Base-by-base conservation (phyloP, 1,139 yeast species). In the Scheffersomyces parashehatae region DNA sequence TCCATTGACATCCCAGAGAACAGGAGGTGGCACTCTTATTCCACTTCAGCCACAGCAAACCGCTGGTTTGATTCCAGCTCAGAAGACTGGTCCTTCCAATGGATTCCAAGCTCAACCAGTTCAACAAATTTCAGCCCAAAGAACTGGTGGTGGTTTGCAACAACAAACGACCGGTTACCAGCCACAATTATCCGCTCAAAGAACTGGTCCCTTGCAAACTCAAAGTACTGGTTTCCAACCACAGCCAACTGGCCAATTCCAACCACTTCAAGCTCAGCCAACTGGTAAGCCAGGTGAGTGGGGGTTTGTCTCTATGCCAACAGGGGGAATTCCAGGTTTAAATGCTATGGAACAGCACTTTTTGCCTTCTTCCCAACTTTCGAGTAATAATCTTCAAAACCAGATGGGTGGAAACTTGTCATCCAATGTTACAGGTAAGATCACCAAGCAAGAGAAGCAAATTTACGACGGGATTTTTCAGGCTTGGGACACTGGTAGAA, bases 391-490 rank as follows among this genome's bases (percentile, higher is more conserved):
- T 43, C 68, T 79, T 46, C 81, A 75, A 48, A 68, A 65, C 47
- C 75, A 64, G 4, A 77, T 79, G 83, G 84, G 82, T 28, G 81
- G 81, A 3, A 59, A 69, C 4, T 61, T 69, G 52, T 71, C 73
- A 43, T 60, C 70, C n/a, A 77, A 79, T 51, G 83, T 80, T 26
- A 73, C 80, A 4, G 80, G 93, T 91, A 83, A 93, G 28, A 83
- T 91, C 59, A 79, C 95, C 38, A 83, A 85, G 55, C 93, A 88
- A 55, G 99, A 93, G 59, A 91, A 90, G 62, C 77, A 76, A 47
- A 81, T 90, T 44, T 91, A 90, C 65, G 97, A 90, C 60, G 87
- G 86, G 41, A 87, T 91, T 47, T 93, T 91, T 65, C 75, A 75
- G 43, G 95, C 95, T 36, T 91, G 96, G 90, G 97, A 91, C 62